Evolutionary conservation across 2,329 filamentous ascomycete genomes (phyloP), one percentile per base, ranked within the genome.

Genomic region (Calonectria naviculata): DNA sequence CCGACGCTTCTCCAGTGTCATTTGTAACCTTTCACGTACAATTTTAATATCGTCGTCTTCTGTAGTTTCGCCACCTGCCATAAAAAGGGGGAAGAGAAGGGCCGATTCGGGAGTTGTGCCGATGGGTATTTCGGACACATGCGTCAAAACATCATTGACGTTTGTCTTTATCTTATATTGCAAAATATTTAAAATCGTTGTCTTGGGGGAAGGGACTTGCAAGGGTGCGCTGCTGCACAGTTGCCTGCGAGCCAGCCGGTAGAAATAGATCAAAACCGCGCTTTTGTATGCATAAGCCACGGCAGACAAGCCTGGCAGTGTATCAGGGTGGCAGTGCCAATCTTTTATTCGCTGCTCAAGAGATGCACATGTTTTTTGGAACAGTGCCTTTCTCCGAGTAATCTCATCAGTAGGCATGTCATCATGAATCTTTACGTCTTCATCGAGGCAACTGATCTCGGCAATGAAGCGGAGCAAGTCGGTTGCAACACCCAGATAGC

Each of bases 51-150:
- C 26, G 13, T 3, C 9, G 5, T 47, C 12, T 1, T 65, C 41
- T 2, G 13, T 58, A 17, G 47, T 38, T 38, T 69, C 61, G 13
- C 67, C 67, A 4, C 67, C 44, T 26, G 62, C 62, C 2, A 66
- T 21, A n/a, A 66, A 66, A 5, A 70, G 47, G 10, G 67, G 67
- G 29, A 69, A 65, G 31, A 69, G 38, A 5, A 65, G 67, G 4
- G 60, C 60, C 8, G 29, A 56, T 15, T 69, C 67, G 7, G 67
- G 61, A 17, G 49, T 13, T 19, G 60, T n/a, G 36, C 49, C 49
- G 17, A 60, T 21, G 26, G 60, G 61, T 17, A 69, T 47, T 12
- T 41, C 38, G 3, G 47, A 44, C 13, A 65, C 38, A 47, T 65
- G 41, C 19, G 8, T 17, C n/a, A 65, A 28, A 0, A 24, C 38